These are phyloP conservation scores for Ceratocystiopsis minuta DNA, from an alignment of 2,329 filamentous ascomycete species.

Conservation along the genomic window DNA sequence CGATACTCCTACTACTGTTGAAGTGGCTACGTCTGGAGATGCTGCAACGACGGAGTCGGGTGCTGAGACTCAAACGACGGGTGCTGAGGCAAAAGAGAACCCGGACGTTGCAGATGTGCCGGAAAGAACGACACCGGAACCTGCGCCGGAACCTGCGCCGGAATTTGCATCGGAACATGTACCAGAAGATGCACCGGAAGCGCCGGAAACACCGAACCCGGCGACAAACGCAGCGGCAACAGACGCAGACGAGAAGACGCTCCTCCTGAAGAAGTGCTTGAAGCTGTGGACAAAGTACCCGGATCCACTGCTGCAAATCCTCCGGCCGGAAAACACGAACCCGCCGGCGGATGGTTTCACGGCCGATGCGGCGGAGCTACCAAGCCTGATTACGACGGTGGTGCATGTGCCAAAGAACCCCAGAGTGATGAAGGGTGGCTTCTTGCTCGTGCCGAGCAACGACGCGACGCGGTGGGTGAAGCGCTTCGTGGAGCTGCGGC, in stretches of 20 bases:
- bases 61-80: neutral
- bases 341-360: constrained; percentile 47
- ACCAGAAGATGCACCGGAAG: constrained; percentile 10
- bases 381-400: constrained; percentile 57
- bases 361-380: constrained; percentile 28
- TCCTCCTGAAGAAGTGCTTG: constrained; percentile 36
- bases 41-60: neutral
- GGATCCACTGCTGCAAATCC: constrained; percentile 35
- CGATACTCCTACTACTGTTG: too few species aligned
- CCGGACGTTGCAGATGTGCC: too few species aligned
- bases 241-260: constrained; percentile 27
- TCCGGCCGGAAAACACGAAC: constrained; percentile 43
- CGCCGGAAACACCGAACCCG: constrained; percentile 11
- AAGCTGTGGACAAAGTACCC: constrained; percentile 47
- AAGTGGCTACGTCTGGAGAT: too few species aligned
- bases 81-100: neutral
- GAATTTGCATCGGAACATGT: constrained; percentile 2
- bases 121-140: too few species aligned
- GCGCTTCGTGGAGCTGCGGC: constrained; percentile 78
- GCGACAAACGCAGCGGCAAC: constrained; percentile 16
- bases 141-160: too few species aligned
- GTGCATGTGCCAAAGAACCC: constrained; percentile 66
- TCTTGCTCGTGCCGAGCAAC: constrained; percentile 68
- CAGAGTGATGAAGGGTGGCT: constrained; percentile 67
- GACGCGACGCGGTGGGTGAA: constrained; percentile 75